phyloP scores from a whole-genome alignment of 1,139 yeast genomes.

The Geotrichum macrosporum region DNA sequence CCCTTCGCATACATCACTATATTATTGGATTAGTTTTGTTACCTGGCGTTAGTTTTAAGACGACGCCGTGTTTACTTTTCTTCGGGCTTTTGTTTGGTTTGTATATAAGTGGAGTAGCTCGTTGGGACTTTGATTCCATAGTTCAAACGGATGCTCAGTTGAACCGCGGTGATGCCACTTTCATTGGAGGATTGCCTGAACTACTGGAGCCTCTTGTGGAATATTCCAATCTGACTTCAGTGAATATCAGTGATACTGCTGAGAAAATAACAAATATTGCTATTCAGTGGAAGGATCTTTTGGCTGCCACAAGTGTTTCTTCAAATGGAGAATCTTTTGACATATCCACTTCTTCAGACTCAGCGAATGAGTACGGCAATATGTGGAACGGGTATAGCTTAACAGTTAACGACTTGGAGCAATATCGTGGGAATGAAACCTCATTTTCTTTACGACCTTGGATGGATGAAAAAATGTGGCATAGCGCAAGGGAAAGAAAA shows the following conservation, averaged over 20 bases:
- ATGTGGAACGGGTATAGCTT: constrained; percentile 53
- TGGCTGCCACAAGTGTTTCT: not conserved
- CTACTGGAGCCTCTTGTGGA: constrained; percentile 40
- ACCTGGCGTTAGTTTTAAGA: constrained; percentile 65
- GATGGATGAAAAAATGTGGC: constrained; percentile 22
- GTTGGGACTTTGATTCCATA: constrained; percentile 93
- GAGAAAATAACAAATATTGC: constrained; percentile 8
- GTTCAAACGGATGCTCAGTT: constrained; percentile 70
- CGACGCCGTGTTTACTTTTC: constrained; percentile 68
- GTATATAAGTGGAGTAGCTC: constrained; percentile 74
- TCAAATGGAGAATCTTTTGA: constrained; percentile 7
- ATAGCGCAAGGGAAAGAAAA: constrained; percentile 9
- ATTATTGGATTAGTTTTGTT: constrained; percentile 70
- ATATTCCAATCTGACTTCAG: constrained; percentile 10
- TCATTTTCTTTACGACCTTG: constrained; percentile 32
- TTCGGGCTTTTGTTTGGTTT: constrained; percentile 84
- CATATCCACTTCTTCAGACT: not conserved
- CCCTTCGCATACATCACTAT: constrained; percentile 83
- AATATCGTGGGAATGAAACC: constrained; percentile 50
- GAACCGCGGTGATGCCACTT: constrained; percentile 67
- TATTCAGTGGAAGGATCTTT: constrained; percentile 15
- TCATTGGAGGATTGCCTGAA: constrained; percentile 50
- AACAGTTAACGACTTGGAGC: constrained; percentile 74
- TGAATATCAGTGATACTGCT: not conserved
- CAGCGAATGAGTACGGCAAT: not conserved